Evolutionary conservation across 306 rosid species (phyloP).

Genomic region (Gastrolobium bilobum): DNA sequence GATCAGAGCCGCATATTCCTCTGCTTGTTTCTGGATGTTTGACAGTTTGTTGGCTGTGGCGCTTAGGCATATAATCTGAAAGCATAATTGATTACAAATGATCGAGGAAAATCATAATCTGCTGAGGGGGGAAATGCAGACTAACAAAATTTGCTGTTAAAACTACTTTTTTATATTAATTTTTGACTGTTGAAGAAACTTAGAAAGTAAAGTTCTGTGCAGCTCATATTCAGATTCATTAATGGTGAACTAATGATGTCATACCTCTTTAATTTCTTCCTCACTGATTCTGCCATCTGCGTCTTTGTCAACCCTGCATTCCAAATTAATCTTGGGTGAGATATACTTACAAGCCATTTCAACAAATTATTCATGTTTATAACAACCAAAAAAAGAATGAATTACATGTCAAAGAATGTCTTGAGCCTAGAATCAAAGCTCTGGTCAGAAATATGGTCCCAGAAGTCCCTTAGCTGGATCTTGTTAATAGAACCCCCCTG

Average conservation of each 20-base stretch:
- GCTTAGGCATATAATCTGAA: constrained; percentile 71
- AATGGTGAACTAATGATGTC: constrained; percentile 9
- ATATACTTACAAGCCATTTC: constrained; percentile 28
- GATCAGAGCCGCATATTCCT: constrained; percentile 78
- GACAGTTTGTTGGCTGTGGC: constrained; percentile 75
- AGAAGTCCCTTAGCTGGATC: constrained; percentile 69
- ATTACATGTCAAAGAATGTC: constrained; percentile 82
- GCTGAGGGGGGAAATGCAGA: constrained; percentile 4
- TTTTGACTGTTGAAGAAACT: constrained; percentile 19
- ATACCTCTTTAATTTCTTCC: constrained; percentile 74
- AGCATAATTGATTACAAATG: constrained; percentile 26
- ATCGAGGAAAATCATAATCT: neutral
- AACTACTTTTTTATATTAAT: constrained; percentile 27
- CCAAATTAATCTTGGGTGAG: constrained; percentile 27
- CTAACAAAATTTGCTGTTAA: neutral
- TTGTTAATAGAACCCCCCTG: constrained; percentile 60
- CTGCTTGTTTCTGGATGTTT: constrained; percentile 71
- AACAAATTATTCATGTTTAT: neutral
- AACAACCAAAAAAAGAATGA: constrained; percentile 6
- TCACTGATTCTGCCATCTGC: constrained; percentile 78
- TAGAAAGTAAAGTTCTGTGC: constrained; percentile 13
- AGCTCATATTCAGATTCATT: constrained; percentile 3
- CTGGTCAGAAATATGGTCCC: constrained; percentile 73
- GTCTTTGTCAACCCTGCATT: constrained; percentile 78
- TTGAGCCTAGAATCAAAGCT: constrained; percentile 73